These are phyloP conservation scores for Penicillium tannophilum DNA, from an alignment of 495 filamentous ascomycete species.

Conservation along the genomic window DNA sequence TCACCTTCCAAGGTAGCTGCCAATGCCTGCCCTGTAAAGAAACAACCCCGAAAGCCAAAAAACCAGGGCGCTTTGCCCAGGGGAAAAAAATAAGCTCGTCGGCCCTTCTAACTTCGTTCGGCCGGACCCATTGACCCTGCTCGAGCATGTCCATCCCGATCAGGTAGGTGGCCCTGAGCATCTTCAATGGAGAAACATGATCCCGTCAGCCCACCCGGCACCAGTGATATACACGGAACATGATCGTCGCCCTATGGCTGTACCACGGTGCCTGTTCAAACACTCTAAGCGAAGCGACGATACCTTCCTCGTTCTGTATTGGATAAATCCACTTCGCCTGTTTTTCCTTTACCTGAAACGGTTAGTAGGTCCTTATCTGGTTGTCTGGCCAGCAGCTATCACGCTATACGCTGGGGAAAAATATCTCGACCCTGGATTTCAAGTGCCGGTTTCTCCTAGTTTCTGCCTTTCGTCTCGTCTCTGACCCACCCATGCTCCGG, in stretches of 20 bases:
- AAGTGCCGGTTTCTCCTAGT: slow-evolving; percentile 6
- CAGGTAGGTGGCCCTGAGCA: slow-evolving; percentile 4
- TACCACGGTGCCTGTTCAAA: slow-evolving; percentile 7
- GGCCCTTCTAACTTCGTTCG: not conserved
- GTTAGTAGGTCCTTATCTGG: not conserved
- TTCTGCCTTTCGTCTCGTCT: not conserved
- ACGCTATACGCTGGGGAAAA: slow-evolving; percentile 6
- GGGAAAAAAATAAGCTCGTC: not conserved
- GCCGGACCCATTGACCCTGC: not conserved
- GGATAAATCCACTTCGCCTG: slow-evolving; percentile 9
- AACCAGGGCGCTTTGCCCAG: not conserved
- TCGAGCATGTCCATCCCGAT: slow-evolving; percentile 8
- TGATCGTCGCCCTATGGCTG: slow-evolving; percentile 22
- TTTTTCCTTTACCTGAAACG: not conserved
- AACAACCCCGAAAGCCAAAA: not conserved
- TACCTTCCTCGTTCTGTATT: slow-evolving; percentile 15
- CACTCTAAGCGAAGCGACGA: slow-evolving; percentile 19
- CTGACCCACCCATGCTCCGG: slow-evolving; percentile 8
- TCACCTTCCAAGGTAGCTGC: not conserved
- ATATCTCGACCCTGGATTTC: slow-evolving; percentile 12
- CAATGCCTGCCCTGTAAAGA: not conserved
- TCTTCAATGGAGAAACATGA: slow-evolving; percentile 10
- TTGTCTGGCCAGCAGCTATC: slow-evolving; percentile 14
- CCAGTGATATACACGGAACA: slow-evolving; percentile 20
- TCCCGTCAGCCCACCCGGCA: slow-evolving; percentile 21